A percentile compares a stretch with the other conserved stretches of the same genome.
These are phyloP conservation scores for Gonium pectorale DNA, from an alignment of 139 green algal genomes.

Conservation along the genomic window DNA sequence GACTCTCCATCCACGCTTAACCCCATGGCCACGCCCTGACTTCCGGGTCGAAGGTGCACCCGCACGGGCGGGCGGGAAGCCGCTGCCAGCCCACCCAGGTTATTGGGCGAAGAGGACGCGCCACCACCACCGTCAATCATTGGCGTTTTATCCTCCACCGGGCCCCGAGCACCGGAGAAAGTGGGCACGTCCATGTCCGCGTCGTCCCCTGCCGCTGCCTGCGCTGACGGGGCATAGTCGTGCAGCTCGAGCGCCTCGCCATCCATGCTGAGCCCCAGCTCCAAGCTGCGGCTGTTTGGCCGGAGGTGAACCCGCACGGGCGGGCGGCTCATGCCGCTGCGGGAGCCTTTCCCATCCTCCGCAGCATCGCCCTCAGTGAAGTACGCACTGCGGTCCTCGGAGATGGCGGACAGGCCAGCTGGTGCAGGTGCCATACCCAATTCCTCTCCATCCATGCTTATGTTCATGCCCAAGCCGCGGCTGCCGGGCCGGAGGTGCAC, in stretches of 20 bases:
- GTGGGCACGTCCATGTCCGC: no score
- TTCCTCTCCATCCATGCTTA: no score
- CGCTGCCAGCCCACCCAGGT: no score
- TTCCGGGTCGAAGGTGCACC: constrained; percentile 4
- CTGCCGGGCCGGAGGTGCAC: neutral
- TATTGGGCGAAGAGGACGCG: no score
- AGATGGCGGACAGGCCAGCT: neutral
- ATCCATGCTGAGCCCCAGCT: constrained; percentile 2
- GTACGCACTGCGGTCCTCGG: neutral
- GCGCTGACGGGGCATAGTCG: no score
- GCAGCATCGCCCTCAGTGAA: neutral
- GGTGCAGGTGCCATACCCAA: no score
- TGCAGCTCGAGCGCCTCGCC: neutral
- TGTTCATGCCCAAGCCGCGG: neutral
- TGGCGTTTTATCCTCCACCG: no score
- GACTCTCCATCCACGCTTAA: constrained; percentile 19
- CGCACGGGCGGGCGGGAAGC: constrained; percentile 7
- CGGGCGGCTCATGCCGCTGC: neutral
- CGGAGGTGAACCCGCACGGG: constrained; percentile 9
- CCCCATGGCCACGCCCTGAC: neutral
- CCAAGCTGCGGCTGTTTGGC: neutral
- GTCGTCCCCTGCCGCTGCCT: no score
- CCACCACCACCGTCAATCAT: no score
- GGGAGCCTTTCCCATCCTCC: no score
- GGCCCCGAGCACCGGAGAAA: no score